Evolutionary conservation across 768 basidiomycete genomes (phyloP).

Genomic region (Sarcomyxa edulis): DNA sequence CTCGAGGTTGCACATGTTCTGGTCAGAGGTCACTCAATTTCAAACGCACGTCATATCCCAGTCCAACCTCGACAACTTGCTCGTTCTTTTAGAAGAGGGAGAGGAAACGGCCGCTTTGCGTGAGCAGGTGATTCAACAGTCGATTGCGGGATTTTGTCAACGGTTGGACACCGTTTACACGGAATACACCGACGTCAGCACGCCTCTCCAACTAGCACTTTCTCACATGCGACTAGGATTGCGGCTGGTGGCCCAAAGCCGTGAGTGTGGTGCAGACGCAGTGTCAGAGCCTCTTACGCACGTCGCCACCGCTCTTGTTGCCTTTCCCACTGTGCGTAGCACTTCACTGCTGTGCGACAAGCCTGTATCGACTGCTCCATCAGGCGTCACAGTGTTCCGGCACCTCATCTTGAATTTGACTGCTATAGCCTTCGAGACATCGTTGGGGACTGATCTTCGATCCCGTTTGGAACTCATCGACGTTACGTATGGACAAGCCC

Average conservation of each 20-base stretch:
- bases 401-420: slow-evolving; percentile 44
- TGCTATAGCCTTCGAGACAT: slow-evolving; percentile 37
- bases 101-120: slow-evolving; percentile 37
- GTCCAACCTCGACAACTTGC: slow-evolving; percentile 46
- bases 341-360: slow-evolving; percentile 28
- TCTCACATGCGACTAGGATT: slow-evolving; percentile 70
- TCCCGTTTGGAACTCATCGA: slow-evolving; percentile 33
- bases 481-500: slow-evolving; percentile 59
- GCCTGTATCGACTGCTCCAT: slow-evolving; percentile 18
- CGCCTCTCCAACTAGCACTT: slow-evolving; percentile 62
- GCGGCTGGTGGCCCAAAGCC: slow-evolving; percentile 34
- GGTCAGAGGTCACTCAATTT: slow-evolving; percentile 79
- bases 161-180: slow-evolving; percentile 65
- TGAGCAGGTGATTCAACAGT: slow-evolving; percentile 74
- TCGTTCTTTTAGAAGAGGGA: slow-evolving; percentile 26
- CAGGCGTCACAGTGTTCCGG: slow-evolving; percentile 29
- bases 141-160: slow-evolving; percentile 71
- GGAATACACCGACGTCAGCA: slow-evolving; percentile 66
- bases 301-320: slow-evolving; percentile 30
- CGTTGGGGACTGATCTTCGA: slow-evolving; percentile 31
- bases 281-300: slow-evolving; percentile 16
- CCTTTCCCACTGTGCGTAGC: slow-evolving; percentile 51
- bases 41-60: slow-evolving; percentile 46
- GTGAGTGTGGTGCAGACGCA: slow-evolving; percentile 6
- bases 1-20: slow-evolving; percentile 54